Conservation (phyloP, 345 rosid species). For the Kandelia obovata region DNA sequence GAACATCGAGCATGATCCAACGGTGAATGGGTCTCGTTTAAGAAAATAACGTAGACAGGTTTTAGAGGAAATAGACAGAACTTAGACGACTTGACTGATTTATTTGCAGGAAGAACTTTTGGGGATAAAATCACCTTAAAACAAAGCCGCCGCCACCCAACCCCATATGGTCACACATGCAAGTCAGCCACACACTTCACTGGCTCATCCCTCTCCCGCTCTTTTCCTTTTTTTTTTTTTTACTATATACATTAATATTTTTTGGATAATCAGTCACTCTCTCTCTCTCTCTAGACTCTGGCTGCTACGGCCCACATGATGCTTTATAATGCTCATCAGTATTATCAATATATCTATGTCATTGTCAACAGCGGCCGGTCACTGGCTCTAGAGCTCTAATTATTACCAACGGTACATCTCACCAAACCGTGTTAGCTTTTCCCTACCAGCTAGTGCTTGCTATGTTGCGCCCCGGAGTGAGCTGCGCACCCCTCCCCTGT, state of each 20-base stretch:
- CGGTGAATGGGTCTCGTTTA: neutral
- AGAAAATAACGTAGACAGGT: neutral
- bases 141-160: neutral
- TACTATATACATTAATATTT: no score
- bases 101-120: neutral
- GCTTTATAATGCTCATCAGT: no score
- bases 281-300: no score
- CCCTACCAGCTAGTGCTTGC: neutral
- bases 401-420: neutral
- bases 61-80: neutral
- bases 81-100: neutral
- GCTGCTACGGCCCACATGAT: no score
- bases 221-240: neutral
- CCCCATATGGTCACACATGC: neutral
- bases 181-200: neutral
- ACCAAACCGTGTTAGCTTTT: neutral
- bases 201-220: no score
- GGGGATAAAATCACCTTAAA: neutral
- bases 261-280: no score
- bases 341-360: no score
- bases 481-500: neutral
- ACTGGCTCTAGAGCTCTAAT: neutral
- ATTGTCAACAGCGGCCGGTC: no score
- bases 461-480: neutral
- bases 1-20: no score